phyloP scores from a whole-genome alignment of 768 basidiomycete species.

The Psilocybe subaeruginosa region DNA sequence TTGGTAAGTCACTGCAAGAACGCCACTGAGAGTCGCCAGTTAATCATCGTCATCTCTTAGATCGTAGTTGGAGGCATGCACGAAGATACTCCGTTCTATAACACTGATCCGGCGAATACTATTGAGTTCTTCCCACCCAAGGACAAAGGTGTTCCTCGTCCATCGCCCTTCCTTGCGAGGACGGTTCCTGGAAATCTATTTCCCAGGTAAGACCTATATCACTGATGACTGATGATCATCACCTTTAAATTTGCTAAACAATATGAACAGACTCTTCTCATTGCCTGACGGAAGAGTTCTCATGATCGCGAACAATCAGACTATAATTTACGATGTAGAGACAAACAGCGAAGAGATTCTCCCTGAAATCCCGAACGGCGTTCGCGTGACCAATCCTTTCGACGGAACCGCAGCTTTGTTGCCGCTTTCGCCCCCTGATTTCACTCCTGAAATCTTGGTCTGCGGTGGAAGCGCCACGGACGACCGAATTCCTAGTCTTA shows the following conservation, averaged over 20 bases:
- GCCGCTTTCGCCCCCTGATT: slow-evolving; percentile 36
- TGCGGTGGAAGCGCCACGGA: slow-evolving; percentile 44
- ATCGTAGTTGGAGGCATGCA: slow-evolving; percentile 32
- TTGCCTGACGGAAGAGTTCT: slow-evolving; percentile 45
- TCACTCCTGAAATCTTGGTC: slow-evolving; percentile 45
- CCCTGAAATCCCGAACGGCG: slow-evolving; percentile 45
- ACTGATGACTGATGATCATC: not conserved
- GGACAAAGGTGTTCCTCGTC: slow-evolving; percentile 34
- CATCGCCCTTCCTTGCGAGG: slow-evolving; percentile 26
- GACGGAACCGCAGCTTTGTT: slow-evolving; percentile 36
- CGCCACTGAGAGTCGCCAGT: not conserved
- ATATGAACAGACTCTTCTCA: slow-evolving; percentile 19
- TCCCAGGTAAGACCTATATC: slow-evolving; percentile 24
- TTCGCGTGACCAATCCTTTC: slow-evolving; percentile 42
- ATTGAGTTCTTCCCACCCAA: slow-evolving; percentile 44
- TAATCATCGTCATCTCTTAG: slow-evolving; percentile 7
- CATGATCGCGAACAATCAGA: slow-evolving; percentile 41
- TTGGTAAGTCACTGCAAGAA: slow-evolving; percentile 23
- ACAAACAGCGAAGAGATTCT: slow-evolving; percentile 36
- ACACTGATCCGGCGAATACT: slow-evolving; percentile 54
- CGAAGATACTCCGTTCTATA: slow-evolving; percentile 55
- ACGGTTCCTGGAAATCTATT: slow-evolving; percentile 30
- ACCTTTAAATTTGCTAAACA: not conserved
- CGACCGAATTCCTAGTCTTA: slow-evolving; percentile 23
- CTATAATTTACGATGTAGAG: slow-evolving; percentile 29